Evolutionary conservation across 257 asterid genomes (phyloP), one percentile per base, ranked within the genome.

Genomic region (Salvia rosmarinus): DNA sequence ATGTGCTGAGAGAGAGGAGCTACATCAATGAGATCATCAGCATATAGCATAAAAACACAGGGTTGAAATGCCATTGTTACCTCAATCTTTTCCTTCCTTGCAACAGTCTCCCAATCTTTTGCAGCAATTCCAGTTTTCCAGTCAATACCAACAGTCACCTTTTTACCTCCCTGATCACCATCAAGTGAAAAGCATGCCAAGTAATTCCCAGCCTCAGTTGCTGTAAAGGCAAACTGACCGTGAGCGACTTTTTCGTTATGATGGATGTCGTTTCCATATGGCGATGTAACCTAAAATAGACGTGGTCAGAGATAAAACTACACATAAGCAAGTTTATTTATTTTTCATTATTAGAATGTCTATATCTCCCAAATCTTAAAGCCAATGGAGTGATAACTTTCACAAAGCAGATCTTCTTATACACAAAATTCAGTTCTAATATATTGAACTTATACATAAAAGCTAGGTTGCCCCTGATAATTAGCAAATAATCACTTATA

Each of bases 81-180:
- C 83, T 91, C 87, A 11, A 94, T 84, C 68, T 91, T 87, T 59
- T 94, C 97, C 85, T 94, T 94, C 84, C 51, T 87, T 20, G 99
- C 97, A 75, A 94, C 91, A 3, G 96, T 79, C 8, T 87, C 92
- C 95, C 94, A 94, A 77, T 91, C 97, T 81, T 91, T 89, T 0
- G 96, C 77, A 47, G 90, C 87, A 63, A 94, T 79, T 49, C 98
- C 97, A 5, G 75, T 86, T 83, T 77, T 89, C 96, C 97, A 91
- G 73, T 94, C 97, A 43, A 94, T 68, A 59, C 96, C 90, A 73
- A 94, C 81, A 4, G 88, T 83, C 61, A 82, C 87, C 61, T 64
- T 76, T n/a, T 82, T 85, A 68, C 74, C 89, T 23, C 40, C n/a
- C n/a, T n/a, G 81, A 47, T 81, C 79, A 20, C 76, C 68, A 50